Evolutionary conservation across 139 green algal species (phyloP).

Genomic region (Diplosphaera chodatii): DNA sequence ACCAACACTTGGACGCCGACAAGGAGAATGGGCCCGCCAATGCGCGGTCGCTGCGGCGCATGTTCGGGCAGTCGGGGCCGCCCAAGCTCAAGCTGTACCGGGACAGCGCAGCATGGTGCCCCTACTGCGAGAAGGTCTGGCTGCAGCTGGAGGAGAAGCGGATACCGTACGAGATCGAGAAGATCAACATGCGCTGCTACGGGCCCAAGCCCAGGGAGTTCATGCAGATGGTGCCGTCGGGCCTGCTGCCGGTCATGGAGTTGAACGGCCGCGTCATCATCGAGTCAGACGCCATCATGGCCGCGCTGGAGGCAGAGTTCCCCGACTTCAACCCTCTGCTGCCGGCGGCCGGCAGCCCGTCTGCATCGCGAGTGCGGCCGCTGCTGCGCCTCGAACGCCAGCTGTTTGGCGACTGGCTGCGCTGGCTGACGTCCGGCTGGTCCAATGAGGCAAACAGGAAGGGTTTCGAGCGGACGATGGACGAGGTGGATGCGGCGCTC

Average conservation of each 20-base stretch:
- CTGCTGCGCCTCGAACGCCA: conserved; percentile 80
- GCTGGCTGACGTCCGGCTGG: conserved; percentile 57
- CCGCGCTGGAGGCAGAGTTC: conserved; percentile 60
- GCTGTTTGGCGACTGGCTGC: conserved; percentile 71
- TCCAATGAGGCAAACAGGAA: conserved; percentile 26
- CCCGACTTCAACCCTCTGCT: conserved; percentile 69
- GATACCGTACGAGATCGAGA: conserved; percentile 84
- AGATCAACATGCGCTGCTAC: conserved; percentile 95
- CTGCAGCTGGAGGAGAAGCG: conserved; percentile 95
- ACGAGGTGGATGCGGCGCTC: conserved; percentile 52
- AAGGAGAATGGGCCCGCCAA: conserved; percentile 50
- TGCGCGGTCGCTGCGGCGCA: conserved; percentile 53
- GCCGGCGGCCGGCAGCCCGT: conserved; percentile 35
- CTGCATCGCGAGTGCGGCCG: conserved; percentile 31
- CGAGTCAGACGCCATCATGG: conserved; percentile 64
- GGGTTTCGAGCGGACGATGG: conserved; percentile 56
- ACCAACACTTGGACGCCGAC: conserved; percentile 1
- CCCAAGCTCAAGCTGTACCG: conserved; percentile 63
- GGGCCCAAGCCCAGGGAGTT: conserved; percentile 82
- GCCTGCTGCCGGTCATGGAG: conserved; percentile 86
- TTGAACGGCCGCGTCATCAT: conserved; percentile 76
- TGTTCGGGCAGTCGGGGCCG: conserved; percentile 51
- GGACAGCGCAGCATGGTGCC: conserved; percentile 73
- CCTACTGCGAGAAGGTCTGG: conserved; percentile 71
- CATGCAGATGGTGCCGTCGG: conserved; percentile 63